phyloP scores from a whole-genome alignment of 2,329 filamentous ascomycete species.

The Arthrobotrys conoides region DNA sequence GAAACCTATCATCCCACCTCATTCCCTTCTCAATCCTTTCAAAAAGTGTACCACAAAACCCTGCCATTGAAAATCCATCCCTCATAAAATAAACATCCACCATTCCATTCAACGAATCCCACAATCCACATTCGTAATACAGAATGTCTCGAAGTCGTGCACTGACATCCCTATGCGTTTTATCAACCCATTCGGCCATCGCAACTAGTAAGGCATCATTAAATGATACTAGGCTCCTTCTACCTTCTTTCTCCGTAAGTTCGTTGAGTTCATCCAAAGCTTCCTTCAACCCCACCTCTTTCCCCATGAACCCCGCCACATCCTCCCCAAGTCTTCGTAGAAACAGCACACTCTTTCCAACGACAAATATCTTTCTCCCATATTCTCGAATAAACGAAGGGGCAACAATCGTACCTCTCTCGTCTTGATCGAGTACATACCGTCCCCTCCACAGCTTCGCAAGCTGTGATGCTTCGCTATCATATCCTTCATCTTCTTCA shows the following conservation, averaged over 20 bases:
- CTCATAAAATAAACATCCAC: constrained; percentile 82
- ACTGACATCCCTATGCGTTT: constrained; percentile 80
- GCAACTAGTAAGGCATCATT: constrained; percentile 79
- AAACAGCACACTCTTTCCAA: constrained; percentile 89
- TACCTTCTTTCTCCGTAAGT: constrained; percentile 63
- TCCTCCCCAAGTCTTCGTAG: constrained; percentile 79
- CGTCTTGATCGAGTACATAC: constrained; percentile 76
- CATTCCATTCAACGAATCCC: constrained; percentile 76
- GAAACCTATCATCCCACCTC: constrained; percentile 84
- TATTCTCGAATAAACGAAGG: constrained; percentile 82
- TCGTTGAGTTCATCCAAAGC: constrained; percentile 67
- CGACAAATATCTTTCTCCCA: constrained; percentile 81
- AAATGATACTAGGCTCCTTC: constrained; percentile 72
- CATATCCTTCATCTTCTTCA: constrained; percentile 61
- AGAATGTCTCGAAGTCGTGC: constrained; percentile 76
- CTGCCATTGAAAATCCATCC: constrained; percentile 72
- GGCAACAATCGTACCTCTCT: constrained; percentile 75
- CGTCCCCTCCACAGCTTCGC: constrained; percentile 82
- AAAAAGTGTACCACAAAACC: constrained; percentile 79
- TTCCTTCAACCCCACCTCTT: constrained; percentile 64
- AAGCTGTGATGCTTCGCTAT: constrained; percentile 69
- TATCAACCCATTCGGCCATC: constrained; percentile 82
- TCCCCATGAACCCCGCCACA: constrained; percentile 63
- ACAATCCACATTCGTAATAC: constrained; percentile 78
- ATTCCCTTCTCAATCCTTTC: constrained; percentile 76